Evolutionary conservation across 2,329 filamentous ascomycete genomes (phyloP), one percentile per base, ranked within the genome.

Genomic region (Neofusicoccum laricinum): DNA sequence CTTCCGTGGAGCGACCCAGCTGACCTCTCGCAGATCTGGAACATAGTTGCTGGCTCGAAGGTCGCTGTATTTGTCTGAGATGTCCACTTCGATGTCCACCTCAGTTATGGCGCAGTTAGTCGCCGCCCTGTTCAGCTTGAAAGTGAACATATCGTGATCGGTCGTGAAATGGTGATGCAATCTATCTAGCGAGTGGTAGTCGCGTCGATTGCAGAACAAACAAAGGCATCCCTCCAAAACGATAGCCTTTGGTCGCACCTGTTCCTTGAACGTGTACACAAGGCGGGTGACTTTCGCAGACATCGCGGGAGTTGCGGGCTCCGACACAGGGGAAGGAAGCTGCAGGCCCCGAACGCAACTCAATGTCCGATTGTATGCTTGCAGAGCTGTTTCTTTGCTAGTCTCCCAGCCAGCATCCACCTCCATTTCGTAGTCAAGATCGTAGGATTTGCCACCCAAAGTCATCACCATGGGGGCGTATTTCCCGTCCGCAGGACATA

Each of bases 61-160:
- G 4, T 69, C 67, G 19, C 66, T 67, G 53, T 57, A 69, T 30
- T 69, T 64, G n/a, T 70, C 64, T 2, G 70, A 65, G 4, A 71
- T 51, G 8, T 71, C 66, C 32, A 67, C 66, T 17, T 67, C 65
- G 21, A 73, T 69, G n/a, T 38, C 57, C 11, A 63, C 64, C n/a
- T 67, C 67, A 61, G 70, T 34, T 7, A 30, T 15, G 30, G 12
- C 43, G 67, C 45, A 64, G 58, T 15, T 19, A 48, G 1, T n/a
- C 49, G 17, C 17, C 67, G 25, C 1, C 61, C n/a, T 55, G 25
- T 11, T 21, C 17, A 11, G 63, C 36, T 48, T 67, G 49, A 73
- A 75, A 7, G 67, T 67, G 62, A 78, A 75, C 36, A 76, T 69
- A 19, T 76, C 73, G 61, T 80, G 78, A 64, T 69, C 70, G 15